A percentile compares a stretch with the other conserved stretches of the same genome.
Conservation (phyloP, 1,284 basidiomycete species). For the Pseudozyma tsukubaensis region DNA sequence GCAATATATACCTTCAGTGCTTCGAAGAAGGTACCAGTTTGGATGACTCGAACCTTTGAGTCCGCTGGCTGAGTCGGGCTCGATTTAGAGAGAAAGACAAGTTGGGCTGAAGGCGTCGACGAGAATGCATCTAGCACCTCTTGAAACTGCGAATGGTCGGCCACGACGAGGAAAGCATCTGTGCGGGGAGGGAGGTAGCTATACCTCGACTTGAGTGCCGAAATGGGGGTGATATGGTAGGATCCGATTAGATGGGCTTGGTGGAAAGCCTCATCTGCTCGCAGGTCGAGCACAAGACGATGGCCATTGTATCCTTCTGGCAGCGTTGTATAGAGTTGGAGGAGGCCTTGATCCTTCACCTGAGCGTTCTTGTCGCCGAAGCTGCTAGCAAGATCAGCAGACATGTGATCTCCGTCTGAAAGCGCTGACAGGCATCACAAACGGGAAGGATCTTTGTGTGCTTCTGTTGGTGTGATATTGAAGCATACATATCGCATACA, state of each 20-base stretch:
- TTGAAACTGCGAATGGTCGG: constrained; percentile 7
- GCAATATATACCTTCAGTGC: too few species aligned
- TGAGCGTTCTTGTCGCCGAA: too few species aligned
- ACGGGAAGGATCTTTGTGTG: too few species aligned
- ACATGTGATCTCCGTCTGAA: too few species aligned
- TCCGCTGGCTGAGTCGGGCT: neutral
- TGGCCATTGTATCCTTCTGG: constrained; percentile 1
- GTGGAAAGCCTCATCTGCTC: constrained; percentile 25
- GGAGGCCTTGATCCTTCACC: too few species aligned
- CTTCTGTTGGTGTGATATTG: too few species aligned
- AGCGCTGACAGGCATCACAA: too few species aligned
- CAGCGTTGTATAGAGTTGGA: too few species aligned
- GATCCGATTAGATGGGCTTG: constrained; percentile 30
- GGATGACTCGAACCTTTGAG: too few species aligned
- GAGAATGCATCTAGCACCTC: constrained; percentile 25
- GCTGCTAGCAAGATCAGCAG: too few species aligned
- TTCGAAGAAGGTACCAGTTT: constrained; percentile 5
- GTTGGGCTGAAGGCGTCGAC: constrained; percentile 8
- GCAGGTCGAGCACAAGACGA: constrained; percentile 39
- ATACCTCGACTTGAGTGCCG: constrained; percentile 37
- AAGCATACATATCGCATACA: too few species aligned
- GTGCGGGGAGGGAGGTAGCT: constrained; percentile 45
- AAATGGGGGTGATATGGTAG: constrained; percentile 29
- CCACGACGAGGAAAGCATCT: constrained; percentile 30
- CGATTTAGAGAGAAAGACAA: constrained; percentile 16